Base-by-base conservation (phyloP, 768 basidiomycete genomes). In the Hypsizygus marmoreus region DNA sequence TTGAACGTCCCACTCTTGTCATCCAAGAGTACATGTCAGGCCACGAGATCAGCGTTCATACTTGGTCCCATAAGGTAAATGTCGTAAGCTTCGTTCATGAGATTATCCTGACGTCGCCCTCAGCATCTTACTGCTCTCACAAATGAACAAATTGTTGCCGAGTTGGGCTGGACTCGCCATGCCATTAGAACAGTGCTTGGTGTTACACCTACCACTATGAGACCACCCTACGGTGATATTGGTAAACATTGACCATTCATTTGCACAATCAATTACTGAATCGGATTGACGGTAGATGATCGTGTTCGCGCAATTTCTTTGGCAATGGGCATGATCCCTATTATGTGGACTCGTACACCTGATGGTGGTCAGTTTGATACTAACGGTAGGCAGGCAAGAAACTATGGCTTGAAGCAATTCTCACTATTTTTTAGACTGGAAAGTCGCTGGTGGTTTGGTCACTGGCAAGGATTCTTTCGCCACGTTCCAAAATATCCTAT, bases 151-250 rank as follows among this genome's bases (percentile, higher is more conserved):
- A 77, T 95, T 41, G 91, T 97, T 12, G 95, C 93, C 16, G 94
- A 97, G 68, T 74, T 98, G 28, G 94, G 91, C 40, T 97, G 90
- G 87, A 88, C 92, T 43, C 86, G 86, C 44, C 82, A 89, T 66
- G 82, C 84, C 40, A 95, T 98, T 71, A 83, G 87, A 67, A 62
- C 61, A 2, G 79, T 88, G 16, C 68, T 88, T 46, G 88, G 88
- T 53, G 84, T 91, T 20, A 86, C 87, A 1, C 89, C 89, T 0
- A 84, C 77, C 7, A 79, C 79, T 4, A 87, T 87, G 87, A 81
- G 89, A 46, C 84, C 89, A 31, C 90, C 90, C 32, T 91, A 75
- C 52, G 89, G 90, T 57, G 90, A 92, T 58, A 88, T 91, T 22
- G 84, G 81, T 82, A 43, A 32, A 61, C 16, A 8, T 26, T 40